Evolutionary conservation across 371 early-diverging fungal genomes (phyloP), one percentile per base, ranked within the genome.

Genomic region (Nematocida displodere): DNA sequence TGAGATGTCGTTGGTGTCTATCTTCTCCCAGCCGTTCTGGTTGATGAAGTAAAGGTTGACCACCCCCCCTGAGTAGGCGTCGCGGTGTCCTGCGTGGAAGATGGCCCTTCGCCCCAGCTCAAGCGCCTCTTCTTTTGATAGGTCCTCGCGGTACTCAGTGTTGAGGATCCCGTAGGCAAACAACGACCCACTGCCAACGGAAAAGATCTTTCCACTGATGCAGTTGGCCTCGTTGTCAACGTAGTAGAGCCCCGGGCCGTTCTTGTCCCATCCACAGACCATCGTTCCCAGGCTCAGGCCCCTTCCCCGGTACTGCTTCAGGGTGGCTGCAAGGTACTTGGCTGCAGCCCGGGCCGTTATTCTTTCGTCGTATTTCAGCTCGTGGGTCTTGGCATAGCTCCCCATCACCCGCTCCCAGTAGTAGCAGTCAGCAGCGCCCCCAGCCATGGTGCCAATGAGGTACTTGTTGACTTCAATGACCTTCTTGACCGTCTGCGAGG

Each of bases 401-500:
- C 97, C 98, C 77, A 98, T 88, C 78, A 93, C 91, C 62, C 96
- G 90, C 82, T 97, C 96, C 99, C 98, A 98, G 85, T 89, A 98
- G 56, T 88, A 89, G 86, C 99, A 98, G 83, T 99, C 99, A n/a
- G 98, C 98, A 29, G 99, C 99, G 85, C 99, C 97, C 76, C 99
- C 99, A 42, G 99, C 98, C 95, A 98, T 94, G 26, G 99, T 98
- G 49, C 98, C 98, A 71, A 98, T 86, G 54, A 99, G 86, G 83
- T 93, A 93, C 46, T 93, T 93, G 84, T 97, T 98, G 80, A 99
- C 94, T 84, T 97, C 95, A 81, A 98, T 97, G 24, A 98, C 93
- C 86, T 99, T 99, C 79, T 95, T 93, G 31, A 98, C 97, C 31
- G 91, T 90, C 84, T 92, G 92, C 20, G 95, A 92, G 40, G 94